Conservation (phyloP, 108 stramenopile genomes). For the Stephanodiscus minutulus region DNA sequence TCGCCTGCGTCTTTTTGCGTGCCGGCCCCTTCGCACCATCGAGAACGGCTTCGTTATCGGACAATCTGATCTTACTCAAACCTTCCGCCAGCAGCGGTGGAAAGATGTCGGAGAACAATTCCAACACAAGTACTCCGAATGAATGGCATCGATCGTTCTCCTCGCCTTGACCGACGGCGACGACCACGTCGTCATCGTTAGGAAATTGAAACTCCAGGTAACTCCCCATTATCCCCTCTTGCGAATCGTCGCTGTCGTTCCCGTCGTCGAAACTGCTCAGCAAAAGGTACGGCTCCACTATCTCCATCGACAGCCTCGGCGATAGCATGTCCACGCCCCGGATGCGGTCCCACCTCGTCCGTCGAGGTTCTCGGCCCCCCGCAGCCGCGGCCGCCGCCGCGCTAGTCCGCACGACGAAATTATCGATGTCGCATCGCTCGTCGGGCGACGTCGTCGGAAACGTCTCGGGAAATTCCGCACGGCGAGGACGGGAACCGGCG, state of each 20-base stretch:
- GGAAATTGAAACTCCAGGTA: slow-evolving; percentile 18
- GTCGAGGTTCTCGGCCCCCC: not conserved
- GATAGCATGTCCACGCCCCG: slow-evolving; percentile 42
- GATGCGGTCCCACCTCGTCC: slow-evolving; percentile 7
- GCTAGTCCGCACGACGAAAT: slow-evolving; percentile 1
- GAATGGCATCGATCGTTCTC: slow-evolving; percentile 13
- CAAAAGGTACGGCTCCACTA: slow-evolving; percentile 16
- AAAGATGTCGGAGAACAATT: slow-evolving; percentile 22
- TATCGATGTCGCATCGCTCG: not conserved
- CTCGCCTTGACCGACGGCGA: slow-evolving; percentile 8
- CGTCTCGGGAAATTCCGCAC: not conserved
- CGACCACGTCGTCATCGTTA: slow-evolving; percentile 1
- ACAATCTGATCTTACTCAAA: not conserved
- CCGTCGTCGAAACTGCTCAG: slow-evolving; percentile 4
- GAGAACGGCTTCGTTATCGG: not conserved
- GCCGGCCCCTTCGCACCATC: not conserved
- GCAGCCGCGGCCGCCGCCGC: not conserved
- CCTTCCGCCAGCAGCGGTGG: not conserved
- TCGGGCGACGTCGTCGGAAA: not conserved
- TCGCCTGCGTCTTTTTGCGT: not conserved
- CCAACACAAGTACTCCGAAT: slow-evolving; percentile 27
- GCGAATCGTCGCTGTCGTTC: slow-evolving; percentile 2
- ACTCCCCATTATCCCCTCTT: not conserved
- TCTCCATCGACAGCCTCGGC: slow-evolving; percentile 13
- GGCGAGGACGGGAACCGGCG: not conserved